These are phyloP conservation scores for Metschnikowia similis DNA, from an alignment of 805 yeast species.

Conservation along the genomic window DNA sequence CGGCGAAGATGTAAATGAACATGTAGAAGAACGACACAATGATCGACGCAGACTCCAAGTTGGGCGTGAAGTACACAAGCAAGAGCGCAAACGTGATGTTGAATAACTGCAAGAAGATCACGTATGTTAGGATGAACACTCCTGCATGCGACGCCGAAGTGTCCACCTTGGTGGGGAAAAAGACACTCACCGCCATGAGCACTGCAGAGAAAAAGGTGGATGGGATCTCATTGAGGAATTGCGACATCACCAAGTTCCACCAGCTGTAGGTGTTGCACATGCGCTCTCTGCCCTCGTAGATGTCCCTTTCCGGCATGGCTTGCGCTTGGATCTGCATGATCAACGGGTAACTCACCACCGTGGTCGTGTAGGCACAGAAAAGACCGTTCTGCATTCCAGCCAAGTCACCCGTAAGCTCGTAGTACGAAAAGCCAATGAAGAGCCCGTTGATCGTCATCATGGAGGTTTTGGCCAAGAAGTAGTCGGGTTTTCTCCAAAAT, in stretches of 20 bases:
- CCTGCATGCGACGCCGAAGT: conserved; percentile 22
- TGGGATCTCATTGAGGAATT: conserved; percentile 45
- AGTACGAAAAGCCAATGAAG: neutral
- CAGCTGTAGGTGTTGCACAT: conserved; percentile 72
- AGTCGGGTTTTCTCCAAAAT: neutral
- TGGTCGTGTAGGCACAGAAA: neutral
- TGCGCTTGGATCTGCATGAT: neutral
- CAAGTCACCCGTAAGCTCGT: neutral
- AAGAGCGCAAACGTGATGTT: conserved; percentile 42
- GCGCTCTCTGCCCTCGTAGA: neutral
- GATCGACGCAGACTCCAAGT: conserved; percentile 58
- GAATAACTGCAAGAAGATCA: conserved; percentile 43
- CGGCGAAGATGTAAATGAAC: conserved; percentile 50
- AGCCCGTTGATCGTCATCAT: neutral
- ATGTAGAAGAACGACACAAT: conserved; percentile 51
- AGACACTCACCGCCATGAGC: conserved; percentile 31
- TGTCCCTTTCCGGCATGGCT: conserved; percentile 43
- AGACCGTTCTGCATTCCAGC: neutral
- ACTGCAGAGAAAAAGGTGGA: neutral
- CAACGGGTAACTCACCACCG: neutral
- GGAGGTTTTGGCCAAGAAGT: neutral
- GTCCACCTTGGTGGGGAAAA: conserved; percentile 29
- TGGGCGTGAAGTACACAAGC: conserved; percentile 17
- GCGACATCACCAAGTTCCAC: conserved; percentile 53
- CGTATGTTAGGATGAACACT: conserved; percentile 43